Conservation (phyloP, 75 land plant species). For the Pseudotsuga menziesii region DNA sequence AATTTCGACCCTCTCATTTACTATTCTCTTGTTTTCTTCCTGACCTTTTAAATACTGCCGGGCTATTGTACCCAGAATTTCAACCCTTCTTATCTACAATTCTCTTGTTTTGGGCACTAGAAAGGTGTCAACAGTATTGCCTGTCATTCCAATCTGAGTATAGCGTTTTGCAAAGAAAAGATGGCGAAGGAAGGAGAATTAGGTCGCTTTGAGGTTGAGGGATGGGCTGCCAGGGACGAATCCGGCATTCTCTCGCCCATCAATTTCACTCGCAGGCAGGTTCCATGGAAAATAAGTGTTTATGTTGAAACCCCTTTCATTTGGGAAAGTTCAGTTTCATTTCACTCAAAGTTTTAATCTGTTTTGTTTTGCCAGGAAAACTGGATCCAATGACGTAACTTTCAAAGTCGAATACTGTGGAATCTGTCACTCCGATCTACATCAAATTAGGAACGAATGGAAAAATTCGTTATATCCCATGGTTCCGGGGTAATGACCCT, state of each 20-base stretch:
- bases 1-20: too few species aligned
- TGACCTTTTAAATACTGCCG: too few species aligned
- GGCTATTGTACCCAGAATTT: too few species aligned
- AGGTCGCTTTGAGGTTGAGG: slow-evolving; percentile 7
- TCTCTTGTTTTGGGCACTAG: too few species aligned
- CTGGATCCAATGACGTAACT: slow-evolving; percentile 32
- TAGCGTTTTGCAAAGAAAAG: too few species aligned
- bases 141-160: too few species aligned
- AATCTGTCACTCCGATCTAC: slow-evolving; percentile 53
- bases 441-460: slow-evolving; percentile 49
- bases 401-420: slow-evolving; percentile 45
- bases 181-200: too few species aligned
- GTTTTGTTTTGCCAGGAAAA: slow-evolving; percentile 19
- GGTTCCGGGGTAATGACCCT: slow-evolving; percentile 40
- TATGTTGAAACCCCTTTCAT: too few species aligned
- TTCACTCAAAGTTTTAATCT: not conserved
- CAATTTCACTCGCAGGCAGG: slow-evolving; percentile 26
- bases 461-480: slow-evolving; percentile 25
- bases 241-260: slow-evolving; percentile 38
- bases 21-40: too few species aligned
- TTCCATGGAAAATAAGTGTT: not conserved
- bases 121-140: too few species aligned
- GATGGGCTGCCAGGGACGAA: slow-evolving; percentile 29
- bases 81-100: too few species aligned
- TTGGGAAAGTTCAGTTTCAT: too few species aligned